Percentiles rank a stretch among this genome's conserved stretches.
Conservation (phyloP, 2,329 filamentous ascomycete species). For the Aspergillus luchuensis region DNA sequence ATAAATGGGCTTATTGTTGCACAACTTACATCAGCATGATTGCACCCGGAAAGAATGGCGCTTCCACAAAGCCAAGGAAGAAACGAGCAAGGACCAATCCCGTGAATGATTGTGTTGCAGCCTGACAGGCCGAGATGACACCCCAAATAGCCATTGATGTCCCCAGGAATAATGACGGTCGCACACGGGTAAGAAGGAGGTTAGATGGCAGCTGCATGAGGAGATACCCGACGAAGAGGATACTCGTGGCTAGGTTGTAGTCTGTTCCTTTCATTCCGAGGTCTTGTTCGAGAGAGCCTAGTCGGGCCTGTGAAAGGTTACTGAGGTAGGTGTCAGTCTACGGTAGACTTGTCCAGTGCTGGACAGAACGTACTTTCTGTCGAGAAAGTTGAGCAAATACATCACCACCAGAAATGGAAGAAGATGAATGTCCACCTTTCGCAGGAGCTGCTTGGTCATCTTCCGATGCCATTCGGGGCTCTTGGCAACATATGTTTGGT, state of each 20-base stretch:
- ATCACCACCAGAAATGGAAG: constrained; percentile 34
- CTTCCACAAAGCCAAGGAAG: constrained; percentile 43
- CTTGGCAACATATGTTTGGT: constrained; percentile 30
- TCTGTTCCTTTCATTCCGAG: constrained; percentile 58
- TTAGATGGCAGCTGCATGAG: constrained; percentile 66
- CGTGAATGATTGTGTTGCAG: constrained; percentile 42
- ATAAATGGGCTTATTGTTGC: neutral
- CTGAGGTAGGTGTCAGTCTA: constrained; percentile 13
- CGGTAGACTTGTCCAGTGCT: no score
- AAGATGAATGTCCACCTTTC: constrained; percentile 33
- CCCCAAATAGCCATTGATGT: constrained; percentile 41
- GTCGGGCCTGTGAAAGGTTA: constrained; percentile 58
- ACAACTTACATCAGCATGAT: constrained; percentile 56
- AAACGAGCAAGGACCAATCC: constrained; percentile 47
- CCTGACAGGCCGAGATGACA: constrained; percentile 36
- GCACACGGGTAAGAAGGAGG: constrained; percentile 56
- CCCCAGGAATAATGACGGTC: constrained; percentile 58
- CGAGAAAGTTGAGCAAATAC: constrained; percentile 37
- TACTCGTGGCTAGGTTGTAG: constrained; percentile 58
- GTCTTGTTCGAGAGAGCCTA: constrained; percentile 57
- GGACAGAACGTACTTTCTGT: constrained; percentile 29
- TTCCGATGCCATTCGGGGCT: constrained; percentile 29
- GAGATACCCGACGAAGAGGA: constrained; percentile 62
- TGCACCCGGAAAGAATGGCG: constrained; percentile 62
- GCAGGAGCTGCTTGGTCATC: constrained; percentile 27